phyloP scores from a whole-genome alignment of 192 early-diverging fungal species.

The Paraglomus occultum region DNA sequence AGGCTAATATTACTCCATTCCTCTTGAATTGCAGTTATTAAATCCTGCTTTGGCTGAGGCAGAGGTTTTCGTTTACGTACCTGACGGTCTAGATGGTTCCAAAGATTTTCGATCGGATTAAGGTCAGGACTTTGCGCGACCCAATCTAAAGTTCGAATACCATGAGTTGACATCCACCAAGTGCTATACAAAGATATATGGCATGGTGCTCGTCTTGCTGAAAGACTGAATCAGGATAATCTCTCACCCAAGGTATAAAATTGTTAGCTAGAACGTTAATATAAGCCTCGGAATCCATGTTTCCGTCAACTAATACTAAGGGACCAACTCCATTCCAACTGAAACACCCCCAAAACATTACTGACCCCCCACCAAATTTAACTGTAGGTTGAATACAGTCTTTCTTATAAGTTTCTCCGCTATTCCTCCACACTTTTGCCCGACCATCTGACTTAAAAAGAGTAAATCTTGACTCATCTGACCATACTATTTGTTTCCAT shows the following conservation, averaged over 20 bases:
- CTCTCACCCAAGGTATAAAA: background rate
- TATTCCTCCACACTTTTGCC: background rate
- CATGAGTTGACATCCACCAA: conserved; percentile 2
- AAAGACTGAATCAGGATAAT: background rate
- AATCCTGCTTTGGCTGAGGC: background rate
- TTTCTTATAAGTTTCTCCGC: background rate
- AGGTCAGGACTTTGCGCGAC: background rate
- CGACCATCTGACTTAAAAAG: background rate
- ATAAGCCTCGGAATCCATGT: background rate
- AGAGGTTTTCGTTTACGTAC: background rate
- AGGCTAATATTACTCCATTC: background rate
- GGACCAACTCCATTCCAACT: background rate
- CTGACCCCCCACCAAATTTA: background rate
- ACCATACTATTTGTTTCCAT: background rate
- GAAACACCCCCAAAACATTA: conserved; percentile 15
- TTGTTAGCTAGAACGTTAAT: background rate
- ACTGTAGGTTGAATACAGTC: background rate
- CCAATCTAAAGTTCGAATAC: conserved; percentile 24
- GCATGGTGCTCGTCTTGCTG: background rate
- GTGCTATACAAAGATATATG: too few relatives aligned
- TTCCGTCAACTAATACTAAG: background rate
- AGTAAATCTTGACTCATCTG: conserved; percentile 1
- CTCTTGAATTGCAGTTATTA: background rate
- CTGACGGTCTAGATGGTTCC: background rate
- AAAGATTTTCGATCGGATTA: conserved; percentile 10